Base-by-base conservation (phyloP, 2,329 filamentous ascomycete species). In the Cytospora mali region DNA sequence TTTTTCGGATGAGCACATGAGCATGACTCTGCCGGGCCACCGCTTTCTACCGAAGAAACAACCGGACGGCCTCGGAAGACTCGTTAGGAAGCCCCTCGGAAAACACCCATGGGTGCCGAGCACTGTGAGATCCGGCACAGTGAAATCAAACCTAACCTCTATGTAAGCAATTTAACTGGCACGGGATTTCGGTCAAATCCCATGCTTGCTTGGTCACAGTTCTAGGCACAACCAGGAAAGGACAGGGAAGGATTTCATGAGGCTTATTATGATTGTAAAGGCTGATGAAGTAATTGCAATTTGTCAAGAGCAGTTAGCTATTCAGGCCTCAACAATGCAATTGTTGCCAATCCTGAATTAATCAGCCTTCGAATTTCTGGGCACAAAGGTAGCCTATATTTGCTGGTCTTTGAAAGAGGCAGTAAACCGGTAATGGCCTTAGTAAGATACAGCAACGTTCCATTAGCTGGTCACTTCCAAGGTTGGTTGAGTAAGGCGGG, bases 1-100 rank as follows among this genome's bases (percentile, higher is more conserved):
- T 28, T 48, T 54, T 54, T 60, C 50, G 58, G 50, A 60, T 48
- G 58, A 60, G 50, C 50, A 54, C 39, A 39, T 48, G 58, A 51
- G 31, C 58, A 54, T 60, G 50, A 51, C 58, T 54, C 29, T 33
- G 51, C 27, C 18, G 58, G 50, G 39, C 35, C 27, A 51, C 52
- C 14, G 52, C 50, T 33, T n/a, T 14, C 35, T 39, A 18, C 35
- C 35, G 16, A 39, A 39, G 35, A 39, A 39, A 18, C 50, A 46
- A n/a, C 50, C 48, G 35, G 57, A 10, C 58, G 39, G 27, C 27
- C 18, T 49, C 58, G 58, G 58, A n/a, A 39, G 49, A 54, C 23
- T 52, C 58, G 58, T 49, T 14, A 48, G 31, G 27, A 11, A 23
- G n/a, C 10, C 3, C 42, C 42, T 46, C n/a, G 42, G 23, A 18